Conservation (phyloP, 2,329 filamentous ascomycete species). For the Septoria petroselini region DNA sequence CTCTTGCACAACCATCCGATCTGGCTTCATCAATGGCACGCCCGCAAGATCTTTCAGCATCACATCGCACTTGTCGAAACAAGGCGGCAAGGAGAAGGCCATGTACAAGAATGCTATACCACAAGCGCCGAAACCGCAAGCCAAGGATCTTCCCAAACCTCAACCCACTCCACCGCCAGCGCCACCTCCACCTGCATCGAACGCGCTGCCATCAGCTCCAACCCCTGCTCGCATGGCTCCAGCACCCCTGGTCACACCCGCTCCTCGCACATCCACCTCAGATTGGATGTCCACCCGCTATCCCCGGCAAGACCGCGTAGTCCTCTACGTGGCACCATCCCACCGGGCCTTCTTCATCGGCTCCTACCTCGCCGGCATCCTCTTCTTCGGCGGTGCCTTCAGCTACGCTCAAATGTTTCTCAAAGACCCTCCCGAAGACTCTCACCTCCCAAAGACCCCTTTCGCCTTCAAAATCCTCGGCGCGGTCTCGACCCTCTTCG, state of each 20-base stretch:
- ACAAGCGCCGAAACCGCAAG: constrained; percentile 14
- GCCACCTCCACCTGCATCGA: neutral
- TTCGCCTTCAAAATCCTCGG: constrained; percentile 17
- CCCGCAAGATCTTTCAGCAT: constrained; percentile 10
- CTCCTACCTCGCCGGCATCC: constrained; percentile 23
- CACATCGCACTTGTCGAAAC: constrained; percentile 3
- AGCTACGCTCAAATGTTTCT: constrained; percentile 19
- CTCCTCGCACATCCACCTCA: constrained; percentile 3
- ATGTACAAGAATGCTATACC: constrained; percentile 17
- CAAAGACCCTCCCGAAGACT: constrained; percentile 19
- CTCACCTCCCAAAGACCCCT: constrained; percentile 3
- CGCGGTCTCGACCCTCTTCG: constrained; percentile 14
- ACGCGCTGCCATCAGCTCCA: neutral
- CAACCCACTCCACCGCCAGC: constrained; percentile 2
- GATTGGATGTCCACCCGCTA: constrained; percentile 19
- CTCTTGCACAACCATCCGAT: neutral
- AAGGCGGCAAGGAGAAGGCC: constrained; percentile 13
- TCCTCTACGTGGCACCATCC: constrained; percentile 29
- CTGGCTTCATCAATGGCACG: neutral
- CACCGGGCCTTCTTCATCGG: constrained; percentile 27
- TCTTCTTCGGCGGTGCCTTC: constrained; percentile 23
- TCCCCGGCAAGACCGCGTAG: constrained; percentile 16
- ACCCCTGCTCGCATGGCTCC: neutral
- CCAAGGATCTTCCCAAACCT: constrained; percentile 15
- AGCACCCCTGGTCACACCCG: neutral